A percentile compares a stretch with the other conserved stretches of the same genome.
These are phyloP conservation scores for Larix kaempferi DNA, from an alignment of 75 land plant genomes.

Conservation along the genomic window DNA sequence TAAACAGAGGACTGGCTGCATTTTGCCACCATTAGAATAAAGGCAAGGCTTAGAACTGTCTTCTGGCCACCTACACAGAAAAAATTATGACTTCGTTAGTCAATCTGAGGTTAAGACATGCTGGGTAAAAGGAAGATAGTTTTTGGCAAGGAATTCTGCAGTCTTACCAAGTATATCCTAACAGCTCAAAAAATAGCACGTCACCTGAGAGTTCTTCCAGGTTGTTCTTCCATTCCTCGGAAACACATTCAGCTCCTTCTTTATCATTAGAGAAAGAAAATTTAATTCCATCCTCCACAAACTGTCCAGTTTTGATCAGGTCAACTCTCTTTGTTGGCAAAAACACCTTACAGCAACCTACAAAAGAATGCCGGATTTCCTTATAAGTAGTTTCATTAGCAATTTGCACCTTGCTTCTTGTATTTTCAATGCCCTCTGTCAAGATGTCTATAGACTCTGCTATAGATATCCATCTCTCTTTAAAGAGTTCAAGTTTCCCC, in stretches of 20 bases:
- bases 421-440: conserved; percentile 22
- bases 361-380: conserved; percentile 14
- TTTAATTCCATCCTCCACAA: conserved; percentile 23
- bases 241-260: neutral
- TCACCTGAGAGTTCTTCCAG: conserved; percentile 28
- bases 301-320: conserved; percentile 13
- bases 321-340: conserved; percentile 16
- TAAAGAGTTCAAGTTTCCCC: conserved; percentile 20
- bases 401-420: conserved; percentile 11
- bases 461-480: conserved; percentile 20
- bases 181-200: neutral
- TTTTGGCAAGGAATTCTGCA: neutral
- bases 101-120: neutral
- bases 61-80: conserved; percentile 20
- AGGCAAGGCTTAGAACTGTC: conserved; percentile 24
- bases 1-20: conserved; percentile 17
- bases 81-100: neutral
- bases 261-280: conserved; percentile 9
- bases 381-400: conserved; percentile 25
- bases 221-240: conserved; percentile 22
- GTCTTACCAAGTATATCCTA: neutral
- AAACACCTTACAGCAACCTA: conserved; percentile 10
- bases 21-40: conserved; percentile 21
- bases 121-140: neutral
- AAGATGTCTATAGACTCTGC: conserved; percentile 27